These are phyloP conservation scores for Penicillium sp. DNA, from an alignment of 2,329 filamentous ascomycete species.

Conservation along the genomic window DNA sequence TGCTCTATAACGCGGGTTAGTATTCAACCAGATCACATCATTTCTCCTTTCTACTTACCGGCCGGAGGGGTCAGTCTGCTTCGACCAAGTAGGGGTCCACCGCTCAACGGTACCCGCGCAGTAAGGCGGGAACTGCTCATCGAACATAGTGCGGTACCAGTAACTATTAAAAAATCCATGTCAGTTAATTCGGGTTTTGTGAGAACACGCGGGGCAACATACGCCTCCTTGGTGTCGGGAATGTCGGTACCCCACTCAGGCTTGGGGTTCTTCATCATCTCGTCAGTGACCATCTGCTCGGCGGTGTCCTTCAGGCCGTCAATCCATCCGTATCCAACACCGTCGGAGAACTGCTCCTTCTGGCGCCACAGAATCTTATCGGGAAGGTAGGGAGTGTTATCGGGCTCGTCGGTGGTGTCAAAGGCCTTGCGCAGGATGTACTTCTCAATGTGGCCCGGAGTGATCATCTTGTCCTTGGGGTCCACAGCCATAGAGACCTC, in stretches of 20 bases:
- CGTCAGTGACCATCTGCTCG: constrained; percentile 84
- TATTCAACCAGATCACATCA: not conserved
- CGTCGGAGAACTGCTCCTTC: constrained; percentile 99
- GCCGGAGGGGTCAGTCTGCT: constrained; percentile 93
- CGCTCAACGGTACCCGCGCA: constrained; percentile 92
- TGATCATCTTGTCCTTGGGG: constrained; percentile 94
- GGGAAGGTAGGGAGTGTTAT: constrained; percentile 81
- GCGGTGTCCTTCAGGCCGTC: constrained; percentile 95
- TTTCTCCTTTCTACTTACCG: constrained; percentile 54
- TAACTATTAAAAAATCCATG: constrained; percentile 54
- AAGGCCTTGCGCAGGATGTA: constrained; percentile 98
- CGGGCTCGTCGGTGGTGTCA: constrained; percentile 85
- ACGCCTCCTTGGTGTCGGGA: constrained; percentile 95
- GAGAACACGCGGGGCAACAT: constrained; percentile 39
- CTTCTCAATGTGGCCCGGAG: constrained; percentile 85
- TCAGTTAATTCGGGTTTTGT: not conserved
- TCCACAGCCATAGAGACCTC: constrained; percentile 92
- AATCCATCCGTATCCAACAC: constrained; percentile 98
- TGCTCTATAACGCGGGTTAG: constrained; percentile 54
- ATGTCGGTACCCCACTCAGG: constrained; percentile 91
- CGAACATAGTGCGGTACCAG: constrained; percentile 98
- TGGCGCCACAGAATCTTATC: constrained; percentile 96
- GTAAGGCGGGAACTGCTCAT: constrained; percentile 92
- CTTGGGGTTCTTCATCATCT: constrained; percentile 98
- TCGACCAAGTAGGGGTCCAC: constrained; percentile 97